Evolutionary conservation across 1,284 basidiomycete genomes (phyloP), one percentile per base, ranked within the genome.

Genomic region (Ganoderma lucidum): DNA sequence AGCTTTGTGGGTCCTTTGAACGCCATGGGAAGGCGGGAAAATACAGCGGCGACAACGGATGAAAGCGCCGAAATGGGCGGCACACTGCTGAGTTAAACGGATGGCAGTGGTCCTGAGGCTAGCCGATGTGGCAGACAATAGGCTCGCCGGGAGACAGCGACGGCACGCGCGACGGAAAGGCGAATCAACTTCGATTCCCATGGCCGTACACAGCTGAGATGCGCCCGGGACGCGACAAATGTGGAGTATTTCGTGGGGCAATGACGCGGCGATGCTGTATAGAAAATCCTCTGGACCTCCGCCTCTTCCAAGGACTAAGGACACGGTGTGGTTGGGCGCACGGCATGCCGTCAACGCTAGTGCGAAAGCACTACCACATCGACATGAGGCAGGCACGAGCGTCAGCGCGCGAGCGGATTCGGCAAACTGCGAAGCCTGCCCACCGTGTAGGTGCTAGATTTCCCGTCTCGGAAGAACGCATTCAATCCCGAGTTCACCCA

Each of bases 271-370:
- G 32, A 58, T 58, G 56, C 35, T 35, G 35, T 6, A 12, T n/a
- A 17, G 17, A 58, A 37, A 58, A 19, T 35, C 56, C 32, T 3
- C 6, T 58, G 35, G 35, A 37, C 10, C 30, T 37, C 30, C 35
- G 56, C 56, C 56, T 37, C n/a, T 17, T 35, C 32, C 32, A 37
- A 58, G 56, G 45, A 48, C 45, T 17, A 45, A 45, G 44, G 32
- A 58, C 32, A 58, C 30, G 32, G 32, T 58, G 56, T 58, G 32
- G 56, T 58, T 58, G 56, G 56, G 56, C 35, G 56, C 56, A 37
- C 17, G 56, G 53, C 56, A 30, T 58, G 9, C 35, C 56, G 56
- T 35, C 30, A 37, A 58, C 15, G 56, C 56, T 58, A 37, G 56
- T n/a, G 35, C 32, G 32, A 32, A n/a, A n/a, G 56, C 56, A 58